These are phyloP conservation scores for Madurella fahalii DNA, from an alignment of 2,329 filamentous ascomycete species.

Conservation along the genomic window DNA sequence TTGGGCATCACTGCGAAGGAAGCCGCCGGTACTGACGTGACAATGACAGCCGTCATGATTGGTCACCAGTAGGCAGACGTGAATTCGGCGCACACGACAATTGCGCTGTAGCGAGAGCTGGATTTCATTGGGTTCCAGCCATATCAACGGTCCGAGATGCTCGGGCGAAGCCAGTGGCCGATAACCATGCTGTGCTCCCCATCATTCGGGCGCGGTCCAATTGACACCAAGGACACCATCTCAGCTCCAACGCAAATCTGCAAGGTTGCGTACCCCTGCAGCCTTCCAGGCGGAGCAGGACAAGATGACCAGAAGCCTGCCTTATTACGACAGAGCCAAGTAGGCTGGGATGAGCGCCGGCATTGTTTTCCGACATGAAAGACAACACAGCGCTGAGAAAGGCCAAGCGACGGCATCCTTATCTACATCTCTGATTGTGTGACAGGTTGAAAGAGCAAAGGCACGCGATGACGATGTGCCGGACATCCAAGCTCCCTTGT, in stretches of 20 bases:
- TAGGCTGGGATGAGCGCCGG: too few species aligned
- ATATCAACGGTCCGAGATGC: not conserved
- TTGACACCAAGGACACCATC: not conserved
- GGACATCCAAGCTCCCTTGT: too few species aligned
- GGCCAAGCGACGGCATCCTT: too few species aligned
- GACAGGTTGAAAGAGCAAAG: too few species aligned
- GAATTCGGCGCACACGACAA: too few species aligned
- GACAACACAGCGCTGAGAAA: too few species aligned
- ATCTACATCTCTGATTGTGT: too few species aligned
- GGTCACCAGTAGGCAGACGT: not conserved
- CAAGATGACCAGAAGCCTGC: not conserved
- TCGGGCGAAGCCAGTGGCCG: not conserved
- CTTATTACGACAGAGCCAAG: not conserved
- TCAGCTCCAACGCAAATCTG: not conserved
- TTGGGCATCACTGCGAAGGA: not conserved
- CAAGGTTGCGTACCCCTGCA: constrained; percentile 5
- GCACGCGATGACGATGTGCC: too few species aligned
- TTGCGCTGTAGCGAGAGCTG: too few species aligned
- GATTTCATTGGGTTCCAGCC: too few species aligned
- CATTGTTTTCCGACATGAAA: too few species aligned
- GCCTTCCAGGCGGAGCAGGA: not conserved
- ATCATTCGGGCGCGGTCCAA: constrained; percentile 2
- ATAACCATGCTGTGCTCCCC: not conserved
- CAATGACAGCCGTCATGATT: not conserved
- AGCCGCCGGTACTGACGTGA: not conserved